Percentiles rank a stretch among this genome's conserved stretches.
Evolutionary conservation across 2,329 filamentous ascomycete genomes (phyloP).

Genomic region (Epichloe scottii): DNA sequence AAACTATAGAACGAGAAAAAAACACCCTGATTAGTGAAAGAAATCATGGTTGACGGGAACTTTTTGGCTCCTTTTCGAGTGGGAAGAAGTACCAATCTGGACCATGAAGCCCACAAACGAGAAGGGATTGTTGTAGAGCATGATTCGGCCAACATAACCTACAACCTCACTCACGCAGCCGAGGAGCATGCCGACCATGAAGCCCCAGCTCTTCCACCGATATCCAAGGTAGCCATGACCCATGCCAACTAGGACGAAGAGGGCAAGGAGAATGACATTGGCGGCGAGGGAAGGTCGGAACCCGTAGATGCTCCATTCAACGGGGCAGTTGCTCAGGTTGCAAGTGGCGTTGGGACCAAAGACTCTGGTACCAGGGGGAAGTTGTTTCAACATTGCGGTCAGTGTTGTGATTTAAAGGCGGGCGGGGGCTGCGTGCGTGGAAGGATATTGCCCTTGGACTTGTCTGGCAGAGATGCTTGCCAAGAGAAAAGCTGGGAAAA

Average conservation of each 20-base stretch:
- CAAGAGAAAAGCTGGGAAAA: no score
- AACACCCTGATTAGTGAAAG: background rate
- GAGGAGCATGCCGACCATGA: constrained; percentile 37
- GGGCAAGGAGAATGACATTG: constrained; percentile 36
- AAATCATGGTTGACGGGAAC: no score
- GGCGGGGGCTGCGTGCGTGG: background rate
- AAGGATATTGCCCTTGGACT: background rate
- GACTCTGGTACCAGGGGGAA: constrained; percentile 11
- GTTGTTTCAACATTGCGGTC: constrained; percentile 3
- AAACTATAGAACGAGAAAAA: constrained; percentile 23
- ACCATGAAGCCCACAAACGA: constrained; percentile 47
- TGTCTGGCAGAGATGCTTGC: background rate
- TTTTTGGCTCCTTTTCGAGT: background rate
- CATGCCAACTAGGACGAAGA: constrained; percentile 32
- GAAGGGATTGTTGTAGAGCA: constrained; percentile 46
- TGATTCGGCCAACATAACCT: constrained; percentile 49
- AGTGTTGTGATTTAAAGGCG: background rate
- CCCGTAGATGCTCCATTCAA: constrained; percentile 35
- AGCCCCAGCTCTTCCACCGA: constrained; percentile 35
- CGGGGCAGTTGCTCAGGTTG: constrained; percentile 32
- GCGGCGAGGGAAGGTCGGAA: constrained; percentile 42
- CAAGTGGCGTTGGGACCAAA: constrained; percentile 36
- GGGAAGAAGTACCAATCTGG: constrained; percentile 40
- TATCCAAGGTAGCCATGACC: constrained; percentile 33
- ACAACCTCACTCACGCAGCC: constrained; percentile 47